phyloP scores from a whole-genome alignment of 306 rosid genomes.

The Trifolium fragiferum region DNA sequence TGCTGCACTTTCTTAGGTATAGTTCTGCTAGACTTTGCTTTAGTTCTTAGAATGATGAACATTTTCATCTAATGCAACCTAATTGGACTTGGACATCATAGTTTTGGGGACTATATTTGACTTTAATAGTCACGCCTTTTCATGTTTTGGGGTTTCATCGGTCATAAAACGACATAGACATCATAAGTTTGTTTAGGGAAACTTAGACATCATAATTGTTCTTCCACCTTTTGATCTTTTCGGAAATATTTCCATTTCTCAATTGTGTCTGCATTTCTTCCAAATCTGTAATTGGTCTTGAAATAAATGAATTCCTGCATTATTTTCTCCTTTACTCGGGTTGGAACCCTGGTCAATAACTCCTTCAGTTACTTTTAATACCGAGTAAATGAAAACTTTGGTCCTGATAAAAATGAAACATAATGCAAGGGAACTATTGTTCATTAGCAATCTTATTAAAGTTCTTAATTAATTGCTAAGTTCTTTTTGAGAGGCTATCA shows the following conservation, averaged over 20 bases:
- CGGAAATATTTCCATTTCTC: not conserved
- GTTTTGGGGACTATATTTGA: not conserved
- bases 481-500: slow-evolving; percentile 18
- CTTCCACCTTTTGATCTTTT: not conserved
- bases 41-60: slow-evolving; percentile 40
- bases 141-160: not conserved
- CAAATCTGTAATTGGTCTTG: slow-evolving; percentile 3
- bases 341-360: not conserved
- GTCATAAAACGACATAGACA: not conserved
- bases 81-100: not conserved
- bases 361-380: not conserved
- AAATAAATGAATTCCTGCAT: slow-evolving; percentile 17
- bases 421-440: slow-evolving; percentile 1
- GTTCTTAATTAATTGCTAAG: slow-evolving; percentile 20
- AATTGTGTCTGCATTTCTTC: not conserved
- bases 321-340: not conserved
- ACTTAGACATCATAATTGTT: not conserved
- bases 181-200: not conserved
- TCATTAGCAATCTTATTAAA: not conserved
- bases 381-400: slow-evolving; percentile 8
- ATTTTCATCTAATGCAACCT: not conserved
- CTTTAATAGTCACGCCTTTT: not conserved
- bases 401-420: slow-evolving; percentile 1
- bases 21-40: slow-evolving; percentile 65
- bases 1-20: slow-evolving; percentile 91